phyloP scores from a whole-genome alignment of 148 eudicot genomes.

The Euryodendron excelsum region DNA sequence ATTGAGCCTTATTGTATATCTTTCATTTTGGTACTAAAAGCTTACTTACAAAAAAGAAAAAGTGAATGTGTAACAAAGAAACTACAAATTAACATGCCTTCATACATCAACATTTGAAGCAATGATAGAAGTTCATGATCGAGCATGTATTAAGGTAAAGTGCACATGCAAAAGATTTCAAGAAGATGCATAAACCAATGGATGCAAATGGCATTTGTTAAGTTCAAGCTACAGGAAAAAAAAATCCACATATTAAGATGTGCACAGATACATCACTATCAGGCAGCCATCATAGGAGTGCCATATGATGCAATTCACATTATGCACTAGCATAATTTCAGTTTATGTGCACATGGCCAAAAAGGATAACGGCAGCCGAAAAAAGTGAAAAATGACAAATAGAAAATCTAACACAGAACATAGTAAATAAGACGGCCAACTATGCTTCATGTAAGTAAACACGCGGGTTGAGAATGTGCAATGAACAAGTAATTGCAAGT shows the following conservation, averaged over 20 bases:
- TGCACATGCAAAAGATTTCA: neutral
- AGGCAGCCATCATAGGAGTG: neutral
- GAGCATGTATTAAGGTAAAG: neutral
- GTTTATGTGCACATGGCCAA: neutral
- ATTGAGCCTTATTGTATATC: too few relatives aligned
- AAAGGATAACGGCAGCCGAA: neutral
- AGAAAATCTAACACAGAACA: neutral
- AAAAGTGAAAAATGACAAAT: neutral
- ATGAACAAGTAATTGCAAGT: constrained; percentile 1
- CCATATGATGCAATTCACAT: neutral
- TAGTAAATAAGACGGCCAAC: neutral
- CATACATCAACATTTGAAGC: neutral
- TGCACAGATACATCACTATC: neutral
- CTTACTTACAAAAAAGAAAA: too few relatives aligned
- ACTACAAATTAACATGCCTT: neutral
- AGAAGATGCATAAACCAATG: neutral
- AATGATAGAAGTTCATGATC: neutral
- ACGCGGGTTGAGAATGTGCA: neutral
- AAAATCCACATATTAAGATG: neutral
- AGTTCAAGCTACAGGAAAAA: too few relatives aligned
- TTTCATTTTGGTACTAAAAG: too few relatives aligned
- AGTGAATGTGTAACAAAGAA: neutral
- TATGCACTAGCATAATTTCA: neutral
- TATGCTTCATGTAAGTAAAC: neutral
- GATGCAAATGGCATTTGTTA: neutral